These are phyloP conservation scores for Beauveria sp. DNA, from an alignment of 2,329 filamentous ascomycete species.

Conservation along the genomic window DNA sequence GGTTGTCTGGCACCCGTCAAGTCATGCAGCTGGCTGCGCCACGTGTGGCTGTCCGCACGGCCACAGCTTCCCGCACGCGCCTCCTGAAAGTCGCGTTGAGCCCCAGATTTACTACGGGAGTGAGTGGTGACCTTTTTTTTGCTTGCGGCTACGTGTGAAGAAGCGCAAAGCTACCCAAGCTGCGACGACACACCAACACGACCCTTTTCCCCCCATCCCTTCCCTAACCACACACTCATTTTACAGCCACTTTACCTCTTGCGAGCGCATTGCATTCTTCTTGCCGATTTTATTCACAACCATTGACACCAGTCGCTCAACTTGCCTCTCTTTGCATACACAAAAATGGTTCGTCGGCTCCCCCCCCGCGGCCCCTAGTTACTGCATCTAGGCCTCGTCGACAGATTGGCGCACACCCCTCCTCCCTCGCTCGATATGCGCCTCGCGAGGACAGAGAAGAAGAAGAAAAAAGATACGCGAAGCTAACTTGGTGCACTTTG, in stretches of 20 bases:
- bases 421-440: not conserved
- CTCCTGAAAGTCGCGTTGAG: conserved; percentile 12
- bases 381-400: not conserved
- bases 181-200: not conserved
- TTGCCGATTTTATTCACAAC: not conserved
- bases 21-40: not conserved
- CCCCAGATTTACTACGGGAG: not conserved
- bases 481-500: not conserved
- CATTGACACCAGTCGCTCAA: conserved; percentile 8
- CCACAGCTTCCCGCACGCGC: conserved; percentile 11
- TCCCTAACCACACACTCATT: conserved; percentile 9
- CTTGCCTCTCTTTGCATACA: not conserved
- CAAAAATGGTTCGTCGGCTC: conserved; percentile 8
- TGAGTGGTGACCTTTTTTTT: not conserved
- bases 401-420: not conserved
- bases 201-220: not conserved
- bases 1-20: not conserved
- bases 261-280: not conserved
- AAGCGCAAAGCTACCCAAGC: conserved; percentile 2
- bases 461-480: not conserved
- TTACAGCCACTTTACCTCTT: not conserved
- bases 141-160: conserved; percentile 9
- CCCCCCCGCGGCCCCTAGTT: not conserved
- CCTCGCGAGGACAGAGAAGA: not conserved
- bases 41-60: not conserved